phyloP scores from a whole-genome alignment of 2,329 filamentous ascomycete genomes.

The Ceratocystis variospora region DNA sequence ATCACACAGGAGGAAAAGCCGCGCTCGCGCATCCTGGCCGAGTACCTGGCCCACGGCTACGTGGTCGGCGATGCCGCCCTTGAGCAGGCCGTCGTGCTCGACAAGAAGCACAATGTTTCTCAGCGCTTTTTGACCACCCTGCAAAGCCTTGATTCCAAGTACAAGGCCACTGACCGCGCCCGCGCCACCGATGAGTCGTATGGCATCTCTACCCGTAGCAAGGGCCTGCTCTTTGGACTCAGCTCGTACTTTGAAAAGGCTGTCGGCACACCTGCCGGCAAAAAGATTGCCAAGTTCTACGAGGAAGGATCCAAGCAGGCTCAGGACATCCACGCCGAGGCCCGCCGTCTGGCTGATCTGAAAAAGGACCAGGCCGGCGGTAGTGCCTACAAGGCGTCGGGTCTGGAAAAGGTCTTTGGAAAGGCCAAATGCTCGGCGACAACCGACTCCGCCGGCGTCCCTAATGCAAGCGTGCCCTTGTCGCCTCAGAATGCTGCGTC shows the following conservation, averaged over 20 bases:
- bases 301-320: constrained; percentile 74
- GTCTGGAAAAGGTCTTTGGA: constrained; percentile 44
- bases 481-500: constrained; percentile 7
- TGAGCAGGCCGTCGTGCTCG: constrained; percentile 71
- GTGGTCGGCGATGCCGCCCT: constrained; percentile 61
- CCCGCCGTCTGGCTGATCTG: constrained; percentile 70
- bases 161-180: constrained; percentile 76
- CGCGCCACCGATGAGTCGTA: constrained; percentile 74
- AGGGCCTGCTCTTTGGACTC: constrained; percentile 49
- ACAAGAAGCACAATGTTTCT: constrained; percentile 78
- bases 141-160: constrained; percentile 65
- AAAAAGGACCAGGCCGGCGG: constrained; percentile 56
- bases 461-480: constrained; percentile 16
- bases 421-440: constrained; percentile 31
- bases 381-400: constrained; percentile 45
- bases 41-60: constrained; percentile 95
- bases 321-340: constrained; percentile 85
- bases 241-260: constrained; percentile 93
- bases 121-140: constrained; percentile 65
- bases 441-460: constrained; percentile 17
- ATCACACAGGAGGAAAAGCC: constrained; percentile 96
- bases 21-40: constrained; percentile 78
- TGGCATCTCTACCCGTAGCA: constrained; percentile 62
- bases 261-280: constrained; percentile 69
- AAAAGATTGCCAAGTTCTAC: constrained; percentile 82